Base-by-base conservation (phyloP, 495 filamentous ascomycete genomes). In the Lasiosphaeria ovina region DNA sequence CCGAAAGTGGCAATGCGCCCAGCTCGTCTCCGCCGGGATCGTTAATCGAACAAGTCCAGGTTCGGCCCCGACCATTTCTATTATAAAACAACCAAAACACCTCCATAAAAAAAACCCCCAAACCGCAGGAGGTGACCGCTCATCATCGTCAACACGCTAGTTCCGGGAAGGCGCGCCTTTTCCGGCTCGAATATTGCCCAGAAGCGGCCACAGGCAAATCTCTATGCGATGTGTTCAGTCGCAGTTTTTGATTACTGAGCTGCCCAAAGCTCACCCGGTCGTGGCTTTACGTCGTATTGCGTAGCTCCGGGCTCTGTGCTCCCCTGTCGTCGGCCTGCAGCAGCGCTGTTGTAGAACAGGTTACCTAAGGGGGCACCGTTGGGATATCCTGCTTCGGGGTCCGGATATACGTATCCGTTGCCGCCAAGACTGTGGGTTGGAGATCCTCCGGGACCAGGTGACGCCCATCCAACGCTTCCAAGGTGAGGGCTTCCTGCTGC, bases 401-500 rank as follows among this genome's bases (percentile, higher is more conserved):
- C 89, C 2, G 88, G 86, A 62, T 92, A 92, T 44, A 82, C 79
- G 62, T 86, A 91, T 49, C 82, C 80, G 52, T 83, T 82, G 32
- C 80, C 81, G 53, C 67, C 67, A 32, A 71, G 73, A 62, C 77
- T 79, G 34, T 87, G 88, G 6, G 85, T 82, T 1, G 88, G 89
- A 3, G 87, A 89, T 32, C 83, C 81, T 50, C 81, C 80, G 55
- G 87, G 83, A 14, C 85, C 84, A 3, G 89, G 89, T 0, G 88
- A 91, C 42, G 85, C 83, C 89, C 89, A 93, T 10, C 88, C 87
- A 14, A 85, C 75, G 59, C 81, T 88, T 51, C 82, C 79, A 80
- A 91, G 85, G 64, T 93, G 89, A 32, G 89, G 89, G 59, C 88
- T 91, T 8, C 87, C 86, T 45, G 68, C 80, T 6, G 81, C 85